Percentiles rank a stretch among this genome's conserved stretches.
These are phyloP conservation scores for Acanthochlamys bracteata DNA, from an alignment of 106 monocot species.

Conservation along the genomic window DNA sequence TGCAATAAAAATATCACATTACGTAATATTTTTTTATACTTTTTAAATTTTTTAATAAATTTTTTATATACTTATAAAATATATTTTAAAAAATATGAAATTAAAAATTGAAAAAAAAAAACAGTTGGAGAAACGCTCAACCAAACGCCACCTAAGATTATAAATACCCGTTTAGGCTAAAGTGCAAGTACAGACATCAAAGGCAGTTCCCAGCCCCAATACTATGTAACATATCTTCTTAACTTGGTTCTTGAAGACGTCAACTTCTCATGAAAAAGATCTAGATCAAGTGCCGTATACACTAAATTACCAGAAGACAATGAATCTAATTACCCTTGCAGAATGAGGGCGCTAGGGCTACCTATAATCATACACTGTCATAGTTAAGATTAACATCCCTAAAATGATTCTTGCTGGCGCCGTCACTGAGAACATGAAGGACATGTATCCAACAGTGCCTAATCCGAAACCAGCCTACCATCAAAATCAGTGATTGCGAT, in stretches of 20 bases:
- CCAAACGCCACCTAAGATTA: too few species aligned
- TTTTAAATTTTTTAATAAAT: too few species aligned
- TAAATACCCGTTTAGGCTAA: slow-evolving; percentile 36
- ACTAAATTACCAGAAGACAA: slow-evolving; percentile 77
- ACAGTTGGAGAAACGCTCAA: too few species aligned
- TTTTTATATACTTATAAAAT: too few species aligned
- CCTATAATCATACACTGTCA: slow-evolving; percentile 88
- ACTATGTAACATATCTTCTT: slow-evolving; percentile 53
- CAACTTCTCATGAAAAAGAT: slow-evolving; percentile 81
- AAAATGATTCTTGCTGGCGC: slow-evolving; percentile 72
- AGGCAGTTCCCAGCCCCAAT: slow-evolving; percentile 70
- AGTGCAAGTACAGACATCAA: slow-evolving; percentile 91
- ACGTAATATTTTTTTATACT: too few species aligned
- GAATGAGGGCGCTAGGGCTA: slow-evolving; percentile 66
- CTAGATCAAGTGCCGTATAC: slow-evolving; percentile 82
- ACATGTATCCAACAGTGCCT: slow-evolving; percentile 68
- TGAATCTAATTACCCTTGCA: slow-evolving; percentile 79
- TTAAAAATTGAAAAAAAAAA: too few species aligned
- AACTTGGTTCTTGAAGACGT: slow-evolving; percentile 49
- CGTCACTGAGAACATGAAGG: slow-evolving; percentile 79
- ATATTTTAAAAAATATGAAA: too few species aligned
- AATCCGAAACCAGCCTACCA: slow-evolving; percentile 84
- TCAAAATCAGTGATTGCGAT: not conserved
- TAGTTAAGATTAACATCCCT: slow-evolving; percentile 67
- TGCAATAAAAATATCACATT: too few species aligned